These are phyloP conservation scores for Xylaria nigripes DNA, from an alignment of 495 filamentous ascomycete genomes.

Conservation along the genomic window DNA sequence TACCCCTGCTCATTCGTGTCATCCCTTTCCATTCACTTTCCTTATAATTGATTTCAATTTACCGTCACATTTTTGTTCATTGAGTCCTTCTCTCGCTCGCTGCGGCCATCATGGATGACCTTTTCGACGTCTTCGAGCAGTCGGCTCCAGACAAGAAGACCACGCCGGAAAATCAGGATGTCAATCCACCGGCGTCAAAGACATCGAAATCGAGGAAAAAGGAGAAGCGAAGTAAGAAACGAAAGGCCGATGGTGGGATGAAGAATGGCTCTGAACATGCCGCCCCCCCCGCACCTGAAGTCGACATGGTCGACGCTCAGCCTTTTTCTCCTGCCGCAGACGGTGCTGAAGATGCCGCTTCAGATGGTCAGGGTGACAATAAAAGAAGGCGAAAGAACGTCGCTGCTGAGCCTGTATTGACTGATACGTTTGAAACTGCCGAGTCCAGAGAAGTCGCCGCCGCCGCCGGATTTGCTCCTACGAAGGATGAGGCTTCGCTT, in stretches of 20 bases:
- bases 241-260: constrained; percentile 69
- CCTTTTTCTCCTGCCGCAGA: constrained; percentile 29
- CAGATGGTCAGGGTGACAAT: constrained; percentile 43
- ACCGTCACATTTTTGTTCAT: neutral
- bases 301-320: constrained; percentile 42
- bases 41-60: neutral
- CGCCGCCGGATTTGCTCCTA: constrained; percentile 67
- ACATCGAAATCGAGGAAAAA: constrained; percentile 40
- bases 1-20: neutral
- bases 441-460: constrained; percentile 81
- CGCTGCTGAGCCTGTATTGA: constrained; percentile 72
- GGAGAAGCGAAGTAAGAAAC: constrained; percentile 63
- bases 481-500: constrained; percentile 54
- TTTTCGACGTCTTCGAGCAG: constrained; percentile 79
- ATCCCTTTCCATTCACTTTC: neutral
- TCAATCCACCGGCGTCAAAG: constrained; percentile 29
- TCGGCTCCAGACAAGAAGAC: constrained; percentile 14
- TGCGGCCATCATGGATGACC: constrained; percentile 50
- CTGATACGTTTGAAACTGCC: constrained; percentile 93
- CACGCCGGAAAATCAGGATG: constrained; percentile 34
- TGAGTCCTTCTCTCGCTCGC: neutral
- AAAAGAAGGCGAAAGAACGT: constrained; percentile 73
- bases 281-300: constrained; percentile 29
- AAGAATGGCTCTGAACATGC: constrained; percentile 45
- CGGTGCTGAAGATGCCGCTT: constrained; percentile 25